Percentiles rank a stretch among this genome's conserved stretches.
Evolutionary conservation across 2,329 filamentous ascomycete species (phyloP).

Genomic region (Hymenoscyphus scutula): DNA sequence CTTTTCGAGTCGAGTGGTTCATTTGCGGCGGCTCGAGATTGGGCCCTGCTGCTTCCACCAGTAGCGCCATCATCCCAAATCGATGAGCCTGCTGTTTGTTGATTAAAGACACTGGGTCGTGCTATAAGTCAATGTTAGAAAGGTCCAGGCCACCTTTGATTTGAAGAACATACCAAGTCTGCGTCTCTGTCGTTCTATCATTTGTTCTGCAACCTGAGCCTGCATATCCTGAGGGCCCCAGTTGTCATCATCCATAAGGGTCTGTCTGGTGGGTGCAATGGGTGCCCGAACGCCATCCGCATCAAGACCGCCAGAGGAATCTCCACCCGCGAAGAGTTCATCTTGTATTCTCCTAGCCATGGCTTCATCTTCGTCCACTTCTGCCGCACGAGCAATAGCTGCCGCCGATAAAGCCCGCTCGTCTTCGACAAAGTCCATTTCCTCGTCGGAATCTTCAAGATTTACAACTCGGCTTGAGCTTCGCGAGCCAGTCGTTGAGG

Average conservation of each 20-base stretch:
- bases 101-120: constrained; percentile 68
- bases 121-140: constrained; percentile 25
- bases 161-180: constrained; percentile 21
- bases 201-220: constrained; percentile 28
- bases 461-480: constrained; percentile 64
- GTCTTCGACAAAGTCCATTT: constrained; percentile 42
- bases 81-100: constrained; percentile 46
- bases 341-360: constrained; percentile 91
- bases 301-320: constrained; percentile 42
- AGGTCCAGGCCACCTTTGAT: not conserved
- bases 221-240: constrained; percentile 44
- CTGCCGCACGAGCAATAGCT: constrained; percentile 47
- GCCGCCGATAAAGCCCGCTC: constrained; percentile 30
- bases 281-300: constrained; percentile 76
- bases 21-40: constrained; percentile 61
- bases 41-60: constrained; percentile 47
- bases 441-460: constrained; percentile 71
- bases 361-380: constrained; percentile 85
- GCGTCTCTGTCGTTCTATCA: constrained; percentile 35
- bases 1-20: constrained; percentile 65
- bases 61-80: constrained; percentile 47
- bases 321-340: constrained; percentile 71
- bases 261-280: constrained; percentile 88
- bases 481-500: constrained; percentile 38
- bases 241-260: constrained; percentile 67